Conservation (phyloP, 1,139 yeast genomes). For the Yamadazyma dendronema region DNA sequence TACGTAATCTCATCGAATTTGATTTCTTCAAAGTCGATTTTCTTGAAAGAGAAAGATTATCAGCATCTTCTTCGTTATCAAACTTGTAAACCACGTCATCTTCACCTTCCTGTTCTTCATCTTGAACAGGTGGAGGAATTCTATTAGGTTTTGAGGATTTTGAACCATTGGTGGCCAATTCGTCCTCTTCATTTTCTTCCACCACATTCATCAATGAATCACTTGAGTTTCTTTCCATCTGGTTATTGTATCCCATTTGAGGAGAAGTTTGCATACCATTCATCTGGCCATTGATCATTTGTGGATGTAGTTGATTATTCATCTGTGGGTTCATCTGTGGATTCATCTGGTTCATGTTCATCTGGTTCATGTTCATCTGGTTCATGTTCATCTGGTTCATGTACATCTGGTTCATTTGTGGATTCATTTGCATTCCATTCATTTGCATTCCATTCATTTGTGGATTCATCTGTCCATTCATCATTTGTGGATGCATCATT, state of each 20-base stretch:
- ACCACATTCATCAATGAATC: conserved; percentile 42
- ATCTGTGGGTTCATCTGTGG: conserved; percentile 5
- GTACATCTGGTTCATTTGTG: conserved; percentile 4
- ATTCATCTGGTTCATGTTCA: conserved; percentile 7
- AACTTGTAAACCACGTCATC: conserved; percentile 32
- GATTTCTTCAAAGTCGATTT: conserved; percentile 41
- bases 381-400: conserved; percentile 9
- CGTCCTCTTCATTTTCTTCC: conserved; percentile 41
- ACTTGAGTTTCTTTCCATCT: conserved; percentile 21
- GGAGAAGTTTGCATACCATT: conserved; percentile 3
- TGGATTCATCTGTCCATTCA: conserved; percentile 3
- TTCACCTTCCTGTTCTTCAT: conserved; percentile 15
- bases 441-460: conserved; percentile 7
- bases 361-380: conserved; percentile 9
- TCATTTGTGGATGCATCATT: conserved; percentile 5
- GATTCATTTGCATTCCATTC: conserved; percentile 8
- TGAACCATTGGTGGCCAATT: conserved; percentile 2
- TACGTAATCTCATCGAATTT: conserved; percentile 45
- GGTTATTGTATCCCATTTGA: conserved; percentile 3
- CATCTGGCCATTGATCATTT: conserved; percentile 6
- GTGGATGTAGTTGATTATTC: conserved; percentile 8
- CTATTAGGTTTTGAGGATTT: conserved; percentile 2
- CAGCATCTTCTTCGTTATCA: conserved; percentile 26
- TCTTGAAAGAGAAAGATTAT: conserved; percentile 28
- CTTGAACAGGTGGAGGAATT: conserved; percentile 8